Evolutionary conservation across 192 early-diverging fungal species (phyloP).

Genomic region (Backusella luteola): DNA sequence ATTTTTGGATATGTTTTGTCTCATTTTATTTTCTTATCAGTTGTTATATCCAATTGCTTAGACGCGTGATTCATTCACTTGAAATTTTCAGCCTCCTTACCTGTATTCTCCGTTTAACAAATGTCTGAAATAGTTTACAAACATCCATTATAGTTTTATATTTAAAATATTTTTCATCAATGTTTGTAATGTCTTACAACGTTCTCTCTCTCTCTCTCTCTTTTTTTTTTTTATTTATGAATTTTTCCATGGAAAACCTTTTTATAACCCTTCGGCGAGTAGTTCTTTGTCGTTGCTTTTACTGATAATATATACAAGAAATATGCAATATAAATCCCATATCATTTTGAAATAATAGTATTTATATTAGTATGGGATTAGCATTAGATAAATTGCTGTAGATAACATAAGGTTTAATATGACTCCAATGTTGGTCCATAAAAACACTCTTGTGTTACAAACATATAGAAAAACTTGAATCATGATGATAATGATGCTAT

Average conservation of each 20-base stretch:
- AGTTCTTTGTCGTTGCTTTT: no score
- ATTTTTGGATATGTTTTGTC: neutral
- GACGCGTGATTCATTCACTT: neutral
- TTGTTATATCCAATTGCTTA: neutral
- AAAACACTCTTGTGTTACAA: constrained; percentile 3
- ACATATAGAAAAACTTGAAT: neutral
- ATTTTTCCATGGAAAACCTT: neutral
- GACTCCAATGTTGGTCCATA: neutral
- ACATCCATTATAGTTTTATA: neutral
- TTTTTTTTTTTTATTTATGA: neutral
- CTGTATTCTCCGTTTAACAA: neutral
- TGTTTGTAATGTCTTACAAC: neutral
- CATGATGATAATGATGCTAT: neutral
- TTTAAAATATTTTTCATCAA: neutral
- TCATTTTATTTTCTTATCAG: neutral
- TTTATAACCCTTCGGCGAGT: neutral
- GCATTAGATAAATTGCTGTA: neutral
- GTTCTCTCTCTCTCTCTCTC: neutral
- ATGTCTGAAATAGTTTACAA: neutral
- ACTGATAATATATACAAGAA: no score
- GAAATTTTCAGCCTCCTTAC: neutral
- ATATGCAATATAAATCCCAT: neutral
- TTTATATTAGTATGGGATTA: neutral
- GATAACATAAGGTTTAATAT: neutral
- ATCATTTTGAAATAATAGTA: neutral